These are phyloP conservation scores for Ilex aquifolium DNA, from an alignment of 257 asterid genomes.

Conservation along the genomic window DNA sequence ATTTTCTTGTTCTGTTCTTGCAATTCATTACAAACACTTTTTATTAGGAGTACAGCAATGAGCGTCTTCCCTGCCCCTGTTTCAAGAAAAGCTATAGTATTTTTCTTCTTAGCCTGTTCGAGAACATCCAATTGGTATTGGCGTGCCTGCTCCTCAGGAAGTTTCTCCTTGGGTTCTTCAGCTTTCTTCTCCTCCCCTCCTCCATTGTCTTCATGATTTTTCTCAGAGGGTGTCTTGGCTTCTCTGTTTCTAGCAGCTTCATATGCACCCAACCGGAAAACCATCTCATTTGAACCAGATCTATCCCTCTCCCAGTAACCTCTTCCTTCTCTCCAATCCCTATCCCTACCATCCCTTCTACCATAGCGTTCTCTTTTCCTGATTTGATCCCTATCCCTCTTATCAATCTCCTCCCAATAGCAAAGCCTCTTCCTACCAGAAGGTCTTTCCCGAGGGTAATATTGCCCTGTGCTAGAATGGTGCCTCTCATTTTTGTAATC, in stretches of 20 bases:
- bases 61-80: conserved; percentile 98
- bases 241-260: conserved; percentile 56
- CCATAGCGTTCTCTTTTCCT: conserved; percentile 59
- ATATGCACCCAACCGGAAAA: conserved; percentile 78
- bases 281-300: conserved; percentile 59
- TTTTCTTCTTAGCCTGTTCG: conserved; percentile 88
- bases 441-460: conserved; percentile 30
- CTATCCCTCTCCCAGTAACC: conserved; percentile 96
- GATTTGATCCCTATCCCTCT: conserved; percentile 44
- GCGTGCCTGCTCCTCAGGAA: conserved; percentile 88
- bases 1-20: conserved; percentile 66
- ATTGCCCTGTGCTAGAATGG: conserved; percentile 11
- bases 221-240: conserved; percentile 38
- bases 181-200: conserved; percentile 40
- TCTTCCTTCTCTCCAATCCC: conserved; percentile 53
- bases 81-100: conserved; percentile 95
- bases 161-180: conserved; percentile 48
- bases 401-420: conserved; percentile 48
- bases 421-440: conserved; percentile 64
- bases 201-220: conserved; percentile 25
- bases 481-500: conserved; percentile 40
- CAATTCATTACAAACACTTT: conserved; percentile 63
- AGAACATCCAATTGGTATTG: conserved; percentile 94
- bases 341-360: conserved; percentile 40
- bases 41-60: conserved; percentile 88